Conservation (phyloP, 768 basidiomycete species). For the Clathrus columnatus region DNA sequence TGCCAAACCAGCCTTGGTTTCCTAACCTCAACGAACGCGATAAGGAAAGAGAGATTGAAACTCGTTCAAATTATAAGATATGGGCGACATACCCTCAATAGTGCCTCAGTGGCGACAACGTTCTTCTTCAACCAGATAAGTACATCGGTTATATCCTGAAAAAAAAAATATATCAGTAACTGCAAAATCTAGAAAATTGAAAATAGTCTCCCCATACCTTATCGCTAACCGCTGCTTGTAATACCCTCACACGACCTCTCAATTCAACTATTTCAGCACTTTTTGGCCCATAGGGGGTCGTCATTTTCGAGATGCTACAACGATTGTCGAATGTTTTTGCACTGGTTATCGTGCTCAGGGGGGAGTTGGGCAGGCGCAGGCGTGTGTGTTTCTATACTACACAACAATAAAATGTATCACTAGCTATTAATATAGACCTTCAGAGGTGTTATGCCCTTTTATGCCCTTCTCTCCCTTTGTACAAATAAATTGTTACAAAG, state of each 20-base stretch:
- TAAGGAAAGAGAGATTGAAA: background rate
- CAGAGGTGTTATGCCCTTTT: no score
- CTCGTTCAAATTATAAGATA: background rate
- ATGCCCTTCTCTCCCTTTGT: no score
- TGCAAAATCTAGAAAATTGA: background rate
- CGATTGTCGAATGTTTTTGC: background rate
- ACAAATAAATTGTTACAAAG: no score
- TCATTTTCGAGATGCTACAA: background rate
- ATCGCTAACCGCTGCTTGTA: conserved; percentile 51
- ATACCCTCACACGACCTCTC: conserved; percentile 73
- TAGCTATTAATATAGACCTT: background rate
- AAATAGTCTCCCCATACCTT: conserved; percentile 33
- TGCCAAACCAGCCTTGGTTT: conserved; percentile 87
- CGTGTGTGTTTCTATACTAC: background rate
- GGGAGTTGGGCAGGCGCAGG: background rate
- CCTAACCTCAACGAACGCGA: conserved; percentile 38
- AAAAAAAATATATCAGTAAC: background rate
- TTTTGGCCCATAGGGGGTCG: background rate
- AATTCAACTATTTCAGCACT: conserved; percentile 44
- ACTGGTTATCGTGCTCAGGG: background rate
- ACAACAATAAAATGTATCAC: background rate
- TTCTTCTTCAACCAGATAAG: conserved; percentile 14
- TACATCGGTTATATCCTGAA: conserved; percentile 8
- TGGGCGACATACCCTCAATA: conserved; percentile 14
- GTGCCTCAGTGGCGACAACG: conserved; percentile 16